Evolutionary conservation across 306 rosid genomes (phyloP), one percentile per base, ranked within the genome.

Genomic region (Quercus gilva): DNA sequence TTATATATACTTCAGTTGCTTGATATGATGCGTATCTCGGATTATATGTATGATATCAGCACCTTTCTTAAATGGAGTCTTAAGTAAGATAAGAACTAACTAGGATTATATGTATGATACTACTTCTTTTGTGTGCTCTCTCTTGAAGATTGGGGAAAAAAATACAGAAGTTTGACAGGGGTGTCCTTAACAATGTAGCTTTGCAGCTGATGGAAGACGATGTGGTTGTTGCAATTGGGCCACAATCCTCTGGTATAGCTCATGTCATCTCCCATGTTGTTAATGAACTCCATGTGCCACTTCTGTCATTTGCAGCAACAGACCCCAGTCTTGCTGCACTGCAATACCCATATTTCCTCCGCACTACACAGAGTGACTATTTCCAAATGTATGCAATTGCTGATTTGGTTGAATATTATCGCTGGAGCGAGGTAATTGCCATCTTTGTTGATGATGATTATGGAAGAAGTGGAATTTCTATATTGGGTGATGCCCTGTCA

Each of bases 191-290:
- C 80, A 52, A 56, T 90, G 92, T 76, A 96, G 97, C 98, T 84
- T 81, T 96, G 92, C 93, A 90, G 91, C 84, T 96, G 78, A 85
- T 93, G 83, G 96, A 89, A 83, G 69, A 89, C 17, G 93, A 91
- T 57, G 96, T 96, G 56, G 84, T 93, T 55, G 94, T 84, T 9
- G 90, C 88, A 3, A 79, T 96, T n/a, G 99, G 99, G 28, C 98
- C 99, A 21, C 99, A 90, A 67, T 96, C 99, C 10, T 96, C 99
- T 0, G 98, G 93, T 72, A 96, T 96, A 85, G 90, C 93, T 55
- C 99, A 96, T 84, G 80, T 91, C 65, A 91, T 93, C 69, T 89
- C 98, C 71, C 99, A 96, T n/a, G 94, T 93, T 25, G 91, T 79
- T 20, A 88, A 89, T 74, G 98, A 96, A 87, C 98, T 96, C 83